Evolutionary conservation across 352 stramenopile genomes (phyloP).

Genomic region (Globisporangium iwayamae): DNA sequence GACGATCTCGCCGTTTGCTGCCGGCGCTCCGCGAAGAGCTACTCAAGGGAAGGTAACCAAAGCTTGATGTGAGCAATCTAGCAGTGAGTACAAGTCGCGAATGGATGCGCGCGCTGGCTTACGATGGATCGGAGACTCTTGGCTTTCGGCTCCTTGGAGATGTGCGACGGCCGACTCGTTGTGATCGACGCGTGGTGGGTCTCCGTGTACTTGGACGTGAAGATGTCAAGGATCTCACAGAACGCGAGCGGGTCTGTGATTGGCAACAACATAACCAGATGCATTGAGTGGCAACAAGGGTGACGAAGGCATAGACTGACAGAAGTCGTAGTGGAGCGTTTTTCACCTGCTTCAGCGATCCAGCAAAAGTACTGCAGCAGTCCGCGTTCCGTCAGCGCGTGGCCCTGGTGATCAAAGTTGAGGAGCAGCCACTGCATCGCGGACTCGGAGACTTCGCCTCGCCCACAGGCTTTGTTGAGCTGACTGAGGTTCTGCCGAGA

Average conservation of each 20-base stretch:
- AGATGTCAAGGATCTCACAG: slow-evolving; percentile 47
- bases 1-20: not conserved
- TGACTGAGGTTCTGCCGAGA: slow-evolving; percentile 26
- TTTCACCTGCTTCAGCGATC: slow-evolving; percentile 58
- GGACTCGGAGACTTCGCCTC: slow-evolving; percentile 19
- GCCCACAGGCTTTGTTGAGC: slow-evolving; percentile 45
- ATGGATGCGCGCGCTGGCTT: not conserved
- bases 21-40: slow-evolving; percentile 15
- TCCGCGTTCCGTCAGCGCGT: slow-evolving; percentile 45
- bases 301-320: too few species aligned
- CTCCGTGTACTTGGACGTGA: slow-evolving; percentile 62
- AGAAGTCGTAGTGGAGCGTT: not conserved
- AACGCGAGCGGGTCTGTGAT: slow-evolving; percentile 53
- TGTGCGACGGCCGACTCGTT: slow-evolving; percentile 14
- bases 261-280: too few species aligned
- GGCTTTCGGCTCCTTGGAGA: slow-evolving; percentile 14
- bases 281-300: too few species aligned
- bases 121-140: slow-evolving; percentile 20
- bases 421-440: slow-evolving; percentile 46
- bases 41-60: not conserved
- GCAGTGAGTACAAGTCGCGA: too few species aligned
- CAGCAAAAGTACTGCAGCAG: slow-evolving; percentile 69
- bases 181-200: slow-evolving; percentile 46
- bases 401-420: slow-evolving; percentile 47
- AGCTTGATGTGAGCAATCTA: not conserved